Evolutionary conservation across 768 basidiomycete species (phyloP), one percentile per base, ranked within the genome.

Genomic region (Lyophyllum atratum): DNA sequence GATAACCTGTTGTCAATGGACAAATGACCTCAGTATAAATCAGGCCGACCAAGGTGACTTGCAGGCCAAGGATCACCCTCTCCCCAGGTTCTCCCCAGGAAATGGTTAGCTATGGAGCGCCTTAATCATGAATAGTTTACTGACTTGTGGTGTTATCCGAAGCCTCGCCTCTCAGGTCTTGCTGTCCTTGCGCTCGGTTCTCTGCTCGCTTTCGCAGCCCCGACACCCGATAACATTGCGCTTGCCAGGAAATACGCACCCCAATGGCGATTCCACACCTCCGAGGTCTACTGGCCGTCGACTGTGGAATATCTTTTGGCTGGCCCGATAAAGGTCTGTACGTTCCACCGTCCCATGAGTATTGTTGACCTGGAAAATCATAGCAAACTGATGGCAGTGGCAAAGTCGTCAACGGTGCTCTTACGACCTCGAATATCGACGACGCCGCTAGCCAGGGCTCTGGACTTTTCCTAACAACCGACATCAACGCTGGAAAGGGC

Each of bases 161-260:
- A 60, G 59, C 39, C 46, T 44, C 55, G 29, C 40, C 19, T 52
- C 39, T 56, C 56, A 15, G 39, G 34, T 42, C 37, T 58, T 21
- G 22, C 52, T 33, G 53, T 56, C 14, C 39, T 64, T 28, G 44
- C 45, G 31, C 40, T 64, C 34, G 47, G 51, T 10, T 31, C 49
- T 34, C 39, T 58, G 9, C 4, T 29, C 24, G 52, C 60, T 34
- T 37, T 50, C 40, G 55, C 58, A 21, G 60, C 55, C 2, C 63
- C 63, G 7, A 61, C 60, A 8, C 57, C 57, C 0, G 53, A 49
- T 14, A 40, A 61, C n/a, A 61, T 61, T 37, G 55, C 60, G 24
- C 55, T 64, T 19, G 57, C 63, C 8, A 56, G 37, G 33, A 61
- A 57, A 51, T 64, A 64, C 40, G 63, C 60, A 3, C 63, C 63